Evolutionary conservation across 257 asterid species (phyloP).

Genomic region (Rehmannia glutinosa): DNA sequence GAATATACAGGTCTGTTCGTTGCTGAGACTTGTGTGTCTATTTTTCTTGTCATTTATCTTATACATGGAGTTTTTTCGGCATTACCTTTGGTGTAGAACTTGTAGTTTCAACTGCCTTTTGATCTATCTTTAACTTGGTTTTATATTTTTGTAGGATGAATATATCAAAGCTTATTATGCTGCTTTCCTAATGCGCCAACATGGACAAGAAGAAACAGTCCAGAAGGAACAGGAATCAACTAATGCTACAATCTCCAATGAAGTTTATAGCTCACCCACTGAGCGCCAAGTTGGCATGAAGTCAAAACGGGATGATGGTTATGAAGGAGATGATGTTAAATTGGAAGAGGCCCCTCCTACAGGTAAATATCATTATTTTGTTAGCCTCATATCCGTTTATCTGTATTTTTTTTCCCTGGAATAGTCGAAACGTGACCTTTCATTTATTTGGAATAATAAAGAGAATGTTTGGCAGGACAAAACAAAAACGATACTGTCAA

Average conservation of each 20-base stretch:
- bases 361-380: slow-evolving; percentile 39
- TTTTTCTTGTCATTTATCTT: not conserved
- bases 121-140: not conserved
- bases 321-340: slow-evolving; percentile 54
- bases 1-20: slow-evolving; percentile 48
- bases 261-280: slow-evolving; percentile 19
- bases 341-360: slow-evolving; percentile 74
- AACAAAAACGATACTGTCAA: too few relatives aligned
- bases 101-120: not conserved
- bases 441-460: too few relatives aligned
- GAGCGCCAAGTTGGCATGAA: slow-evolving; percentile 86
- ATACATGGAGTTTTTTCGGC: not conserved
- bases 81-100: not conserved
- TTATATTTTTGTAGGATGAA: slow-evolving; percentile 56
- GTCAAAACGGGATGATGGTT: slow-evolving; percentile 64
- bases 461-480: too few relatives aligned
- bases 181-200: slow-evolving; percentile 60
- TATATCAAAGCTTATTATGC: slow-evolving; percentile 84
- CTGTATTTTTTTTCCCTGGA: too few relatives aligned
- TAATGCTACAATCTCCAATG: slow-evolving; percentile 26
- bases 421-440: too few relatives aligned
- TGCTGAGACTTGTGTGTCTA: not conserved
- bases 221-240: slow-evolving; percentile 38
- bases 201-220: slow-evolving; percentile 52
- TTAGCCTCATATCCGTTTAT: not conserved